Conservation (phyloP, 2,329 filamentous ascomycete genomes). For the Fusarium tanahbumbuense region DNA sequence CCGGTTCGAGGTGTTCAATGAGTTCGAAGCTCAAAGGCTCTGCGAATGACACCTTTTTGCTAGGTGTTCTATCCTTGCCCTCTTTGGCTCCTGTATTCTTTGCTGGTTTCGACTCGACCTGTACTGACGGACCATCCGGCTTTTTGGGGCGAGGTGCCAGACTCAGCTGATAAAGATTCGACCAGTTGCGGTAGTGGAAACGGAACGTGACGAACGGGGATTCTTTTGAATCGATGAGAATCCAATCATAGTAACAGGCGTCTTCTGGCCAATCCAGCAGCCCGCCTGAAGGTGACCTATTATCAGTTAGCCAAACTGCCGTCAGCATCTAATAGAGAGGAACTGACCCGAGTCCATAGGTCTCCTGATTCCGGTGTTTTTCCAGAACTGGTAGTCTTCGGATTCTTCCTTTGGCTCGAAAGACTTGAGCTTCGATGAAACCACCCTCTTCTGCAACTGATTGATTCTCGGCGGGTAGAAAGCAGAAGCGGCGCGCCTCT, state of each 20-base stretch:
- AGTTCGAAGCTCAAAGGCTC: background rate
- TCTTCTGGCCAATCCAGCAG: slow-evolving; percentile 64
- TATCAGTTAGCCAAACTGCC: slow-evolving; percentile 14
- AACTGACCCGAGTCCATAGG: slow-evolving; percentile 66
- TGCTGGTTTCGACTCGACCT: background rate
- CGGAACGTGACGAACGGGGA: slow-evolving; percentile 64
- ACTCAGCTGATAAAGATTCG: slow-evolving; percentile 60
- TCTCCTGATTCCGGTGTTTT: slow-evolving; percentile 60
- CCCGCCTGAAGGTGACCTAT: slow-evolving; percentile 64
- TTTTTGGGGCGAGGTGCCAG: slow-evolving; percentile 53
- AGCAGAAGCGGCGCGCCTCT: slow-evolving; percentile 63
- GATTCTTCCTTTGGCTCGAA: slow-evolving; percentile 62
- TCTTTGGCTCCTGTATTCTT: background rate
- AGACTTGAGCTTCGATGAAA: slow-evolving; percentile 65
- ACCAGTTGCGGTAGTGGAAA: slow-evolving; percentile 68
- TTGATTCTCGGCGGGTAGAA: slow-evolving; percentile 54
- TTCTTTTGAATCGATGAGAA: slow-evolving; percentile 63
- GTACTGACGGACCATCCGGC: background rate
- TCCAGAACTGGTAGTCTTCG: slow-evolving; percentile 56
- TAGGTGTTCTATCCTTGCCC: background rate
- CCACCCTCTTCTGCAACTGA: slow-evolving; percentile 65
- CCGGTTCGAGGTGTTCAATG: background rate
- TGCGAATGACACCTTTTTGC: background rate
- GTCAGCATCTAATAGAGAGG: background rate
- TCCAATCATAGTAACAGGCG: slow-evolving; percentile 64